Evolutionary conservation across 2,329 filamentous ascomycete genomes (phyloP).

Genomic region (Alternaria arborescens): DNA sequence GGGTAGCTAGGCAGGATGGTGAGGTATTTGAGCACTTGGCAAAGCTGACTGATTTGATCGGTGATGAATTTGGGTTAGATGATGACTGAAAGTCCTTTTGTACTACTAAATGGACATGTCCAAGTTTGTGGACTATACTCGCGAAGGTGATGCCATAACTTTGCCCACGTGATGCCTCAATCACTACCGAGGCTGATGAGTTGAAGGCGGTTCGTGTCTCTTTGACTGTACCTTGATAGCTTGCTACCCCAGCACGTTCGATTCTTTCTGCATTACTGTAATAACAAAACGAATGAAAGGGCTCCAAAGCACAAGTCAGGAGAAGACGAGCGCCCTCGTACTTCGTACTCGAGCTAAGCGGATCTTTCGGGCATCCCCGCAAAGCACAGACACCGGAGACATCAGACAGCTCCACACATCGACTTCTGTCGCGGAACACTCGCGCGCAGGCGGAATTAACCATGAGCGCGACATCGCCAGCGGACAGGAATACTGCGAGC

Average conservation of each 20-base stretch:
- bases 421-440: conserved; percentile 20
- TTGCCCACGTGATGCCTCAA: background rate
- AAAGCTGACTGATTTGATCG: conserved; percentile 53
- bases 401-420: conserved; percentile 18
- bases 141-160: background rate
- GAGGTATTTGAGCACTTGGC: conserved; percentile 61
- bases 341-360: background rate
- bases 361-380: conserved; percentile 15
- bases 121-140: background rate
- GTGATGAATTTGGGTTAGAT: conserved; percentile 47
- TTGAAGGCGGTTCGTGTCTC: background rate
- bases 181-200: background rate
- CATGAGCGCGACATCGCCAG: conserved; percentile 26
- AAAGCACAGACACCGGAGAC: conserved; percentile 10
- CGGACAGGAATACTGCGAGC: conserved; percentile 36
- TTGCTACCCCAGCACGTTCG: background rate
- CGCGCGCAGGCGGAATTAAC: conserved; percentile 14
- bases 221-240: background rate
- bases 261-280: background rate
- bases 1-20: conserved; percentile 69
- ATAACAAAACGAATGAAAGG: background rate
- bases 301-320: background rate
- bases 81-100: conserved; percentile 23
- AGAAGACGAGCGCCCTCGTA: background rate
- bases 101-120: background rate